Evolutionary conservation across 2,329 filamentous ascomycete genomes (phyloP), one percentile per base, ranked within the genome.

Genomic region (Graphium sp.): DNA sequence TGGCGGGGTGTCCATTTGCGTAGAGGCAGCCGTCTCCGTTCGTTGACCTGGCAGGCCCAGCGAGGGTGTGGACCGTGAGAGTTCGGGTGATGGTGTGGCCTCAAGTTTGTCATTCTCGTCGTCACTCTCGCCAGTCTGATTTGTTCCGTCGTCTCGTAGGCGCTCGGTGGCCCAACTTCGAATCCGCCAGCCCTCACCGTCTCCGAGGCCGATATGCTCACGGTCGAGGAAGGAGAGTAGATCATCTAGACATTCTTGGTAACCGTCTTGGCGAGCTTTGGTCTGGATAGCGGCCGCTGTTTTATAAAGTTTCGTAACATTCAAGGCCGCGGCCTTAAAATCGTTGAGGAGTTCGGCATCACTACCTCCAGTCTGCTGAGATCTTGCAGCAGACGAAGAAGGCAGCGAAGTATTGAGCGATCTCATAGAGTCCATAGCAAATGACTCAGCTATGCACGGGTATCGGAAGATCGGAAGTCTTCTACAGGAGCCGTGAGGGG

Each of bases 301-400:
- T 54, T 93, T 94, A 59, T 95, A 95, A 10, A 98, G 73, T 45
- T 91, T 93, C 26, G 89, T 95, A 31, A 95, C 85, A 5, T 84
- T 92, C 19, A 94, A 64, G 13, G 89, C 89, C 19, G 89, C 89
- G 11, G 79, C 74, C 51, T 84, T 89, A 64, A 98, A 98, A 33
- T 82, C 76, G 41, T 87, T 76, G 33, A 94, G 71, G 26, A 94
- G 71, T 45, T 73, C n/a, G n/a, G n/a, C n/a, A n/a, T n/a, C n/a
- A n/a, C n/a, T n/a, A n/a, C n/a, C n/a, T n/a, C n/a, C n/a, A n/a
- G n/a, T n/a, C n/a, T n/a, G n/a, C n/a, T n/a, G n/a, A n/a, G n/a
- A n/a, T n/a, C n/a, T n/a, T n/a, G n/a, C n/a, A n/a, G n/a, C n/a
- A n/a, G n/a, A n/a, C n/a, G n/a, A n/a, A n/a, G n/a, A n/a, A n/a